Evolutionary conservation across 169 alveolate genomes (phyloP), one percentile per base, ranked within the genome.

Genomic region (Plasmodium vinckei): DNA sequence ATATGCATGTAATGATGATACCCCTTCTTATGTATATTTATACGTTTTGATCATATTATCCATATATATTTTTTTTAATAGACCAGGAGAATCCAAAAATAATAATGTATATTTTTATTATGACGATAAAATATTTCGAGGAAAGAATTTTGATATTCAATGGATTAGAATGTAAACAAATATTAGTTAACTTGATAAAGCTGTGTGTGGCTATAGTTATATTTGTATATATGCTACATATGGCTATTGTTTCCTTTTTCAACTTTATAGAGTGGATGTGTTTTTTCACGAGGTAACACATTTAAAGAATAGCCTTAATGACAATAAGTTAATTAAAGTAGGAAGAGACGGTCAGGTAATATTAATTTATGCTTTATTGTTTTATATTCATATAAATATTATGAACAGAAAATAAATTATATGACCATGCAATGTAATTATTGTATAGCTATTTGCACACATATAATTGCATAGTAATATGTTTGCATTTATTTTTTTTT

Each of bases 321-420:
- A 87, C 51, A 54, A 87, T 65, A 79, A 54, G 69, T 93, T 94
- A 21, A 75, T 94, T 39, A 87, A 86, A 73, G 91, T 87, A 23
- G 92, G 92, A 1, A 89, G 94, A 39, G 95, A 94, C 68, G 95
- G 95, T 5, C 94, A 92, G 72, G 92, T 90, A 87, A 84, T 79
- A 7, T 19, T 59, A 56, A 21, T 13, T 15, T 13, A 19, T 23
- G 15, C 5, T 7, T 33, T 33, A 9, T 93, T 87, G 25, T 49
- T 25, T 3, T 33, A n/a, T 13, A 47, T 89, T 13, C 59, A 3
- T 15, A 51, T 21, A 51, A 13, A 13, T 13, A 47, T 9, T 47
- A 13, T 47, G 56, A 47, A 47, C 56, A 47, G 13, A 47, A 47
- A 47, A 47, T 21, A 21, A 21, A 33, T 51, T 51, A 51, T 15